These are phyloP conservation scores for Porcisia hertigi DNA, from an alignment of 208 protist genomes.

Conservation along the genomic window DNA sequence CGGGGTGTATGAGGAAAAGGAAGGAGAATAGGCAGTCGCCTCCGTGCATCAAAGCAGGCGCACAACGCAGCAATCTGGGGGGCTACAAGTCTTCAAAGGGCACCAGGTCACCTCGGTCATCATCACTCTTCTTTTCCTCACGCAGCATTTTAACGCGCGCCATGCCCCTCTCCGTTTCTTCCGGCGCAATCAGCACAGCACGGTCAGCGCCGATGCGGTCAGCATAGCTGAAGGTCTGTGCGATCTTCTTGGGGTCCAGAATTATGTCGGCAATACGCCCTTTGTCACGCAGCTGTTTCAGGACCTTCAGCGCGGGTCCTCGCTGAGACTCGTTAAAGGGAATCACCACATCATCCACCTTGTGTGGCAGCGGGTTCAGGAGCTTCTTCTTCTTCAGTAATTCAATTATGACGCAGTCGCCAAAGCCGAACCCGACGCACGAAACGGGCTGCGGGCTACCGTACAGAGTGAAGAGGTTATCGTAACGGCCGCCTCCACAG, in stretches of 20 bases:
- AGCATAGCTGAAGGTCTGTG: constrained; percentile 94
- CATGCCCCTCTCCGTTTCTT: constrained; percentile 91
- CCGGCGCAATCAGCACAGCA: constrained; percentile 92
- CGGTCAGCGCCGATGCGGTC: constrained; percentile 91
- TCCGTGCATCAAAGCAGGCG: background rate
- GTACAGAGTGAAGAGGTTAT: constrained; percentile 94
- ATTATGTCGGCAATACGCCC: constrained; percentile 92
- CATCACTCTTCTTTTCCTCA: constrained; percentile 58
- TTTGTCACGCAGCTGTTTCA: constrained; percentile 68
- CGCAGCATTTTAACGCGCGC: constrained; percentile 93
- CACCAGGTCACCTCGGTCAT: constrained; percentile 58
- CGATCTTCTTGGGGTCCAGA: constrained; percentile 91
- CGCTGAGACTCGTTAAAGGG: constrained; percentile 94
- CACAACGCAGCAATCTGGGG: background rate
- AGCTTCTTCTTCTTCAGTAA: constrained; percentile 92
- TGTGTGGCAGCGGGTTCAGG: constrained; percentile 52
- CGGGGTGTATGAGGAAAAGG: constrained; percentile 6
- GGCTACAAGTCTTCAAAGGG: constrained; percentile 56
- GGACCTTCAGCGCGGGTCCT: constrained; percentile 70
- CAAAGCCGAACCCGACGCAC: constrained; percentile 95
- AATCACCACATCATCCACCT: constrained; percentile 90
- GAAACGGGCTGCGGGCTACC: constrained; percentile 89
- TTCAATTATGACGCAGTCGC: constrained; percentile 96
- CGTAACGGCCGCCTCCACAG: constrained; percentile 95
- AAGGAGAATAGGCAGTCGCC: constrained; percentile 11